phyloP scores from a whole-genome alignment of 495 filamentous ascomycete species.

The Jackrogersella multiformis region DNA sequence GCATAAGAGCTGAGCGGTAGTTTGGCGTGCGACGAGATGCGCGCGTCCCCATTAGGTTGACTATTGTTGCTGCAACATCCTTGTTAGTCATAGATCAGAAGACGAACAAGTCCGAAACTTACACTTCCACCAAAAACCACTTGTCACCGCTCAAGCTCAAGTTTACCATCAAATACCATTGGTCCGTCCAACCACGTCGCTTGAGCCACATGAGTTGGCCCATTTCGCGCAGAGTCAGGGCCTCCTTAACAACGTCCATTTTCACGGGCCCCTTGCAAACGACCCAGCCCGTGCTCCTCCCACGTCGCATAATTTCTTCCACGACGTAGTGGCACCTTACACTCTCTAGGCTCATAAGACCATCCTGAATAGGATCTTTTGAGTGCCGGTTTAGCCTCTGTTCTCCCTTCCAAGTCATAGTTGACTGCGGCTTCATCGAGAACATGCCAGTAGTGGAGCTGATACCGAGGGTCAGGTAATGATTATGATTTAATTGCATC shows the following conservation, averaged over 20 bases:
- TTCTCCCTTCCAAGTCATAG: conserved; percentile 54
- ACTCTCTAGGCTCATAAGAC: conserved; percentile 59
- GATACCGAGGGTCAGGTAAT: conserved; percentile 67
- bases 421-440: conserved; percentile 57
- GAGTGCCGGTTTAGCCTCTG: conserved; percentile 60
- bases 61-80: conserved; percentile 25
- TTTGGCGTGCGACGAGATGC: conserved; percentile 46
- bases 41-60: conserved; percentile 32
- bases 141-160: conserved; percentile 76
- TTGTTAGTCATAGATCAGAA: conserved; percentile 10
- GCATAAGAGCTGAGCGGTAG: conserved; percentile 51
- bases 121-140: conserved; percentile 79
- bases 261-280: conserved; percentile 62
- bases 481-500: conserved; percentile 70
- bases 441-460: conserved; percentile 74
- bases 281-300: conserved; percentile 70
- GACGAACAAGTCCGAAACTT: conserved; percentile 40
- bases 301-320: conserved; percentile 70
- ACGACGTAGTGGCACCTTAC: conserved; percentile 66
- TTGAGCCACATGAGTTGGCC: conserved; percentile 71
- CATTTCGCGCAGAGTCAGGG: conserved; percentile 67
- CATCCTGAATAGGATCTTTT: conserved; percentile 64
- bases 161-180: conserved; percentile 74
- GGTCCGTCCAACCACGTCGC: conserved; percentile 66
- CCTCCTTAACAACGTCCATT: conserved; percentile 65